A percentile compares a stretch with the other conserved stretches of the same genome.
Evolutionary conservation across 2,329 filamentous ascomycete species (phyloP).

Genomic region (Emergomyces orientalis): DNA sequence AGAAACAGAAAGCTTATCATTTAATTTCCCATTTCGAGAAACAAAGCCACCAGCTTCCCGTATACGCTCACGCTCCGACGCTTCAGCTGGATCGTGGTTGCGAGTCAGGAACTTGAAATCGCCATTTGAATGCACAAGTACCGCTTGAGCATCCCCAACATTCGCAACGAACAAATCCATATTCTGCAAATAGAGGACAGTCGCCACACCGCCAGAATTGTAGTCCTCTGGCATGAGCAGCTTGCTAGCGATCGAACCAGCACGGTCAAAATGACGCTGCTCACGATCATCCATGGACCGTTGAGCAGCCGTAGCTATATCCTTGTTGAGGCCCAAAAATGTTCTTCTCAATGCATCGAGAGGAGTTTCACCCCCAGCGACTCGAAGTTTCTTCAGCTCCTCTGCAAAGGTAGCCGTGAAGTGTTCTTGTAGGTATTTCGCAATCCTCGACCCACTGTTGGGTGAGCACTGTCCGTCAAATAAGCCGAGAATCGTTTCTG

Average conservation of each 20-base stretch:
- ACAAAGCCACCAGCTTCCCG: conserved; percentile 93
- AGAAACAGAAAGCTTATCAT: conserved; percentile 84
- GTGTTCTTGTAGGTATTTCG: conserved; percentile 93
- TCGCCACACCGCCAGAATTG: conserved; percentile 81
- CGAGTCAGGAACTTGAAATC: conserved; percentile 72
- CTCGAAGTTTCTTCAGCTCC: conserved; percentile 67
- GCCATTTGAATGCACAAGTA: conserved; percentile 84
- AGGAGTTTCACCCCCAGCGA: conserved; percentile 60
- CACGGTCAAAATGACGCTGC: conserved; percentile 52
- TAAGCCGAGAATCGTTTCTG: conserved; percentile 83
- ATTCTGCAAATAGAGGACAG: conserved; percentile 78
- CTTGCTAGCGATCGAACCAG: conserved; percentile 56
- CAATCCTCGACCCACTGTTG: conserved; percentile 85
- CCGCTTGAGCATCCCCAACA: conserved; percentile 89
- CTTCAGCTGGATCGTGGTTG: conserved; percentile 88
- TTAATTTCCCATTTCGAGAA: conserved; percentile 84
- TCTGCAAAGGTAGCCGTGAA: conserved; percentile 76
- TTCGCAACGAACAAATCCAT: conserved; percentile 92
- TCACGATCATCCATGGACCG: conserved; percentile 69
- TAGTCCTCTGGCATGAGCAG: conserved; percentile 83
- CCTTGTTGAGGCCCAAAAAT: conserved; percentile 87
- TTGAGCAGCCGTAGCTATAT: conserved; percentile 74
- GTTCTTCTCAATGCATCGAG: conserved; percentile 75
- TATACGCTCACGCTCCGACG: conserved; percentile 74
- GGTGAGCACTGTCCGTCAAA: conserved; percentile 91